Conservation (phyloP, 1,284 basidiomycete genomes). For the Apiotrichum siamense region DNA sequence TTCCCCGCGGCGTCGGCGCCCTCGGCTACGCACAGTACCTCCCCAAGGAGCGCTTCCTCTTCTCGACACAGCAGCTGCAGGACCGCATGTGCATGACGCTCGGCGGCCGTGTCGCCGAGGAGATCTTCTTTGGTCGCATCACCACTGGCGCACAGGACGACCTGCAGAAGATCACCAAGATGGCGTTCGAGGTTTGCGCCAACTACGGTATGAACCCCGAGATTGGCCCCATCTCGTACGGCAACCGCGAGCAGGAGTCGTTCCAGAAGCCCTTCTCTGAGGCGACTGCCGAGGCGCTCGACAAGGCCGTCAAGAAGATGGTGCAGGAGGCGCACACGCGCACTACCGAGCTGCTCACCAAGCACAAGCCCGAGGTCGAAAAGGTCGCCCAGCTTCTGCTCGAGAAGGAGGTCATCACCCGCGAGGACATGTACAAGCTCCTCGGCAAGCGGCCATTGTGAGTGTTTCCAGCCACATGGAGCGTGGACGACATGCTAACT, state of each 20-base stretch:
- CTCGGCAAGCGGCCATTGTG: slow-evolving; percentile 35
- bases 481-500: too few species aligned
- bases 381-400: slow-evolving; percentile 87
- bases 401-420: slow-evolving; percentile 90
- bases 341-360: slow-evolving; percentile 72
- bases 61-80: slow-evolving; percentile 87
- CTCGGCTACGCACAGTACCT: slow-evolving; percentile 96
- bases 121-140: slow-evolving; percentile 95
- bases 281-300: slow-evolving; percentile 90
- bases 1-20: slow-evolving; percentile 91
- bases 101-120: slow-evolving; percentile 96
- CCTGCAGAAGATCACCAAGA: slow-evolving; percentile 92
- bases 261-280: slow-evolving; percentile 99
- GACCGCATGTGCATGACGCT: slow-evolving; percentile 99
- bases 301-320: slow-evolving; percentile 87
- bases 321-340: slow-evolving; percentile 80
- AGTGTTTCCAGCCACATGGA: slow-evolving; percentile 3
- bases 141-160: slow-evolving; percentile 98
- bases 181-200: slow-evolving; percentile 89
- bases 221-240: slow-evolving; percentile 94
- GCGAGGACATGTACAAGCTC: slow-evolving; percentile 50
- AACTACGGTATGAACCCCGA: slow-evolving; percentile 94
- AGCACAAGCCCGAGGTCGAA: slow-evolving; percentile 82
- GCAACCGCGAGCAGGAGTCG: slow-evolving; percentile 73
- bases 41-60: slow-evolving; percentile 91